Evolutionary conservation across 441 rosid genomes (phyloP).

Genomic region (Flueggea neowawraea): DNA sequence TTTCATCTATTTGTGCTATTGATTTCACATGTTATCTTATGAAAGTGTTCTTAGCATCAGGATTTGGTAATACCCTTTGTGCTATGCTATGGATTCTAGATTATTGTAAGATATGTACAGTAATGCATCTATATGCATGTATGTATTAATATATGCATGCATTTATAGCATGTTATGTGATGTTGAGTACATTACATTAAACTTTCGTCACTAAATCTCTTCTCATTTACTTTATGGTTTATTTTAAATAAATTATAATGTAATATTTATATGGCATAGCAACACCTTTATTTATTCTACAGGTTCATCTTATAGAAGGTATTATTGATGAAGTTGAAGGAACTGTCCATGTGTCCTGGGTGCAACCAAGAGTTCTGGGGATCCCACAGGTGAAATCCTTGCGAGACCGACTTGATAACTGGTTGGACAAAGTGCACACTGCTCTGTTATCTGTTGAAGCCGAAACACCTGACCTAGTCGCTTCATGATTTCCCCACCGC

Average conservation of each 20-base stretch:
- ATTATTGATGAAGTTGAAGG: constrained; percentile 90
- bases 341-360: constrained; percentile 93
- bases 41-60: no score
- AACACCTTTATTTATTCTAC: constrained; percentile 8
- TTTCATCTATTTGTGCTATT: no score
- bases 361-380: constrained; percentile 95
- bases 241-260: not conserved
- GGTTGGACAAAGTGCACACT: constrained; percentile 79
- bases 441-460: constrained; percentile 84
- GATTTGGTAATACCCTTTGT: no score
- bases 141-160: no score
- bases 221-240: not conserved
- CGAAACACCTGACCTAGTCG: constrained; percentile 93
- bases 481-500: constrained; percentile 34
- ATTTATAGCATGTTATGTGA: no score
- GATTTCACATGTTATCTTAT: no score
- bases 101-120: no score
- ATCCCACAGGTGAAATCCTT: constrained; percentile 79
- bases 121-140: no score
- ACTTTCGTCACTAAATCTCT: not conserved
- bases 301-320: constrained; percentile 86
- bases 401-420: constrained; percentile 67
- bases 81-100: no score
- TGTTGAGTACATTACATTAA: no score
- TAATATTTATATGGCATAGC: not conserved